Percentiles rank a stretch among this genome's conserved stretches.
Evolutionary conservation across 2,329 filamentous ascomycete genomes (phyloP).

Genomic region (Ophiosphaerella herpotricha): DNA sequence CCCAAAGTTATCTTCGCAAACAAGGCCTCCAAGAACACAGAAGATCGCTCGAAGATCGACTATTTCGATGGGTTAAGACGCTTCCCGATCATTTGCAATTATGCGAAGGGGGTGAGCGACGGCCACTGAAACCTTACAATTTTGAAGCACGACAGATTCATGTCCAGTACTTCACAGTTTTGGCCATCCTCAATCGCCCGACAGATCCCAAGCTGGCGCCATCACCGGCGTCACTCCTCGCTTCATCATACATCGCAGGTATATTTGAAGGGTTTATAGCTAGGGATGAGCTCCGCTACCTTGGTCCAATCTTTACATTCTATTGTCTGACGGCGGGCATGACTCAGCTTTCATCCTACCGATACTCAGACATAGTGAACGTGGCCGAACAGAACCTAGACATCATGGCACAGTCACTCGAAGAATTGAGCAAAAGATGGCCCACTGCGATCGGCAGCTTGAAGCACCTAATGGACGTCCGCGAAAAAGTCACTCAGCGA

Average conservation of each 20-base stretch:
- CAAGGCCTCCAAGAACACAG: slow-evolving; percentile 37
- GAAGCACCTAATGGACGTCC: slow-evolving; percentile 38
- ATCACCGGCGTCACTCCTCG: slow-evolving; percentile 45
- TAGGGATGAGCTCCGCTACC: slow-evolving; percentile 47
- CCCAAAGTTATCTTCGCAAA: slow-evolving; percentile 46
- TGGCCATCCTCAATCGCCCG: slow-evolving; percentile 48
- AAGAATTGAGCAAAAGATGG: slow-evolving; percentile 39
- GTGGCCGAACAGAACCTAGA: slow-evolving; percentile 35
- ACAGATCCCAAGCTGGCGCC: slow-evolving; percentile 36
- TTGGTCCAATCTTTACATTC: slow-evolving; percentile 50
- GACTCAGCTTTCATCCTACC: slow-evolving; percentile 46
- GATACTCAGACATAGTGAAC: slow-evolving; percentile 37
- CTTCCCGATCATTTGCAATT: slow-evolving; percentile 39
- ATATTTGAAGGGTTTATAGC: slow-evolving; percentile 52
- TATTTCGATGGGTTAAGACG: slow-evolving; percentile 49
- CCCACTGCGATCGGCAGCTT: slow-evolving; percentile 37
- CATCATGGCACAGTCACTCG: slow-evolving; percentile 32
- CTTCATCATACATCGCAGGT: slow-evolving; percentile 49
- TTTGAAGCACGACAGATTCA: slow-evolving; percentile 47
- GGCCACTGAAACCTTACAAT: slow-evolving; percentile 32
- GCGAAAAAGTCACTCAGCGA: slow-evolving; percentile 34
- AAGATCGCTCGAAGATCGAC: slow-evolving; percentile 43
- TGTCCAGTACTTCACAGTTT: slow-evolving; percentile 46
- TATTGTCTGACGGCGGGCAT: slow-evolving; percentile 49
- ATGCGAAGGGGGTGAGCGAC: slow-evolving; percentile 23